A percentile compares a stretch with the other conserved stretches of the same genome.
phyloP scores from a whole-genome alignment of 441 rosid genomes.

The Gossypium trilobum region DNA sequence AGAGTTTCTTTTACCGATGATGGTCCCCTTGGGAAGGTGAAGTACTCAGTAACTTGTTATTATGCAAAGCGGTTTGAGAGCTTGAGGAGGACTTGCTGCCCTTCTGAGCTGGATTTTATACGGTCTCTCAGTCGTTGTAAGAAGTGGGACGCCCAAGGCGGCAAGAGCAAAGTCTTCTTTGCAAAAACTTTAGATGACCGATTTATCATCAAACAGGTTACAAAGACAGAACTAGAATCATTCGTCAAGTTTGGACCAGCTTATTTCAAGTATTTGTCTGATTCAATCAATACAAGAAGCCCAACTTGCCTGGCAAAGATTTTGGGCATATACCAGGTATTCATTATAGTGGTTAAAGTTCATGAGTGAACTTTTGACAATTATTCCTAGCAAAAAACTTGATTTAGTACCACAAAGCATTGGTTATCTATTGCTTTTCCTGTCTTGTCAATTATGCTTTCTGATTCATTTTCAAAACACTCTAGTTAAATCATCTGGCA shows the following conservation, averaged over 20 bases:
- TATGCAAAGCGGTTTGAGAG: conserved; percentile 66
- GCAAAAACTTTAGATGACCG: conserved; percentile 73
- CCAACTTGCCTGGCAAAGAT: conserved; percentile 73
- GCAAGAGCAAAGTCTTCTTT: conserved; percentile 74
- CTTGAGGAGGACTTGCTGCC: conserved; percentile 60
- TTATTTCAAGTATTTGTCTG: conserved; percentile 56
- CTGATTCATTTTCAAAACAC: not conserved
- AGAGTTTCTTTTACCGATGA: conserved; percentile 53
- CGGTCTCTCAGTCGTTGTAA: conserved; percentile 71
- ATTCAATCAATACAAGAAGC: conserved; percentile 46
- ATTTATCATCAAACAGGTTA: conserved; percentile 64
- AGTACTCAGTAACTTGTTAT: conserved; percentile 57
- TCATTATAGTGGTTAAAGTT: not conserved
- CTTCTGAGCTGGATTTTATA: conserved; percentile 56
- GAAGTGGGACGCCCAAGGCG: conserved; percentile 82
- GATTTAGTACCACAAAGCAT: not conserved
- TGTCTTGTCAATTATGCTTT: not conserved
- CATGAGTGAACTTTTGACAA: not conserved
- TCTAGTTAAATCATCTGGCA: not conserved
- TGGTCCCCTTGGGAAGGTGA: conserved; percentile 49
- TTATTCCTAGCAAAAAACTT: not conserved
- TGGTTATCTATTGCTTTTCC: not conserved
- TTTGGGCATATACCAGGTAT: conserved; percentile 74
- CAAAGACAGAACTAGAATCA: conserved; percentile 70
- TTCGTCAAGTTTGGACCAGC: conserved; percentile 61